Evolutionary conservation across 306 rosid species (phyloP).

Genomic region (Clitoria ternatea): DNA sequence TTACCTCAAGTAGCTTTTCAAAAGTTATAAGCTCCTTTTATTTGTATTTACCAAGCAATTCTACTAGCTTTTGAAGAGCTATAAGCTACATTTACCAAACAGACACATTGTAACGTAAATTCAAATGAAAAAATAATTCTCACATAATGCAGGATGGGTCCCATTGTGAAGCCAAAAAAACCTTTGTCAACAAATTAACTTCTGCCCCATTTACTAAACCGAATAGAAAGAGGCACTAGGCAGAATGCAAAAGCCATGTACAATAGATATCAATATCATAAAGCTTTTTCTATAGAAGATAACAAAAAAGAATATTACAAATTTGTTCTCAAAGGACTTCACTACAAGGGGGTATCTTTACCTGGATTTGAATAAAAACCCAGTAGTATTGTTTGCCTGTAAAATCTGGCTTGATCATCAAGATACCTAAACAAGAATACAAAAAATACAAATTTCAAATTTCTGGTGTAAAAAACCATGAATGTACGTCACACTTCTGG

Average conservation of each 20-base stretch:
- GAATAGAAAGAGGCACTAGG: constrained; percentile 1
- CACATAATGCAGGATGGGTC: constrained; percentile 1
- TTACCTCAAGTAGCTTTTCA: no score
- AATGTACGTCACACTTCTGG: neutral
- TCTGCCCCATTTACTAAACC: constrained; percentile 5
- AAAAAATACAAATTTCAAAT: constrained; percentile 8
- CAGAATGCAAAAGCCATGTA: neutral
- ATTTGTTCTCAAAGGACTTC: neutral
- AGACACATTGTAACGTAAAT: neutral
- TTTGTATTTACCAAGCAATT: no score
- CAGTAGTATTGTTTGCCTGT: constrained; percentile 77
- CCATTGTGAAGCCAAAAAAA: neutral
- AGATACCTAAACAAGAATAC: constrained; percentile 56
- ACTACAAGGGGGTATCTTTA: constrained; percentile 21
- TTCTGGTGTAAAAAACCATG: neutral
- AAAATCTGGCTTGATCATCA: constrained; percentile 65
- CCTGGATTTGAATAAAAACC: constrained; percentile 75
- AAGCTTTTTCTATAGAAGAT: neutral
- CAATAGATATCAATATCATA: neutral
- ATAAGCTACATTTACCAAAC: no score
- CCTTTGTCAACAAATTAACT: constrained; percentile 14
- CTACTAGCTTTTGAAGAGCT: no score
- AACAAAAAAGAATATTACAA: neutral
- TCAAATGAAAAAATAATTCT: constrained; percentile 19
- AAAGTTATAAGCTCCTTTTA: no score